Conservation (phyloP, 805 yeast species). For the Starmera pachycereana region DNA sequence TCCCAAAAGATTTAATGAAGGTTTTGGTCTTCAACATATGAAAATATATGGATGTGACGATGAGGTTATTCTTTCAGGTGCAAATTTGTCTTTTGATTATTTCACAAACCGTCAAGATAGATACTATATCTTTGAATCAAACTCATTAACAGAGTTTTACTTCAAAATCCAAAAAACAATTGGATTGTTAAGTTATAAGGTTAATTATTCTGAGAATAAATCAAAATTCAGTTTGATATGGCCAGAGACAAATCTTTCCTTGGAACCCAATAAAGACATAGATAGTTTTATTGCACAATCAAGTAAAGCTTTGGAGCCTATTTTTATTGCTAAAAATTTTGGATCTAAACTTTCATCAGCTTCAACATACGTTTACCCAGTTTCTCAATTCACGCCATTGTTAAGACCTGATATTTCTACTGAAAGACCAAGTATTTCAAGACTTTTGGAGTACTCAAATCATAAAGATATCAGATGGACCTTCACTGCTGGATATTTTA, state of each 20-base stretch:
- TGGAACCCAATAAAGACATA: constrained; percentile 54
- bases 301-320: constrained; percentile 20
- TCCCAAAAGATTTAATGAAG: constrained; percentile 85
- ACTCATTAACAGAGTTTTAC: constrained; percentile 59
- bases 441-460: constrained; percentile 47
- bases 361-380: constrained; percentile 73
- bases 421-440: constrained; percentile 62
- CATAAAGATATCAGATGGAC: constrained; percentile 58
- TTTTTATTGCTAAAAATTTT: constrained; percentile 6
- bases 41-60: constrained; percentile 92
- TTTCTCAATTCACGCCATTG: constrained; percentile 85
- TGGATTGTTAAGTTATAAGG: constrained; percentile 58
- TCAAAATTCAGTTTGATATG: constrained; percentile 53
- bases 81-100: constrained; percentile 84
- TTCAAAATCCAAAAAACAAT: constrained; percentile 59
- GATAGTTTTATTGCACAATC: constrained; percentile 45
- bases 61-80: constrained; percentile 82
- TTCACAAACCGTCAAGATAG: constrained; percentile 94
- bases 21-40: constrained; percentile 93
- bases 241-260: constrained; percentile 59
- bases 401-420: constrained; percentile 63
- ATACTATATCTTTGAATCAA: constrained; percentile 61
- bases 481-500: constrained; percentile 95
- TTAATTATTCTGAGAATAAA: constrained; percentile 33
- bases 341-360: constrained; percentile 13